Evolutionary conservation across 108 stramenopile species (phyloP), one percentile per base, ranked within the genome.

Genomic region (Nitzschia sp.): DNA sequence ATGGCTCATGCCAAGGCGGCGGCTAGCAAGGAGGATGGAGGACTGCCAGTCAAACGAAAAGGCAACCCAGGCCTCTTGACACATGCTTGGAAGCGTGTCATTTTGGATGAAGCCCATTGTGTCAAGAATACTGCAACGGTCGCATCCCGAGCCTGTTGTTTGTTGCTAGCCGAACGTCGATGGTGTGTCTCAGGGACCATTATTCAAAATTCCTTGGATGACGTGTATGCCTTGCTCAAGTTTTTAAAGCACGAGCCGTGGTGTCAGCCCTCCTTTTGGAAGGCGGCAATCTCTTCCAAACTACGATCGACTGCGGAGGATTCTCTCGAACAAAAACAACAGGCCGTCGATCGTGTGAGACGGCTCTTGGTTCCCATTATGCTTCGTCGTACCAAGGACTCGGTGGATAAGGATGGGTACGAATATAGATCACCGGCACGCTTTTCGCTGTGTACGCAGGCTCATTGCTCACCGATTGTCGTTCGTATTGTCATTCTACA

Each of bases 131-230:
- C 81, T 2, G 34, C 53, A 5, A 92, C 94, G 0, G 35, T 81
- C 9, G 81, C 78, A 0, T 90, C 94, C 49, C 88, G 72, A 56
- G 87, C 86, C 1, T 92, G 91, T 51, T 90, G 88, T 63, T 24
- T 55, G 21, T 61, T 95, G 38, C 66, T 64, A 26, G 84, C 89
- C n/a, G 76, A 81, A 46, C 79, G 75, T 25, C 75, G 94, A 17
- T 95, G 94, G 94, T 80, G 79, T 60, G 85, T 92, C 15, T 86
- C 88, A 0, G 94, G 94, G 21, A 95, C 89, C n/a, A 88, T 91
- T 11, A 85, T 94, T 57, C 90, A 91, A 71, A 94, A 94, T 66
- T 87, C 85, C 1, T 65, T 92, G 0, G 78, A 88, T 38, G 94
- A 95, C 79, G 84, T 91, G 0, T 92, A 85, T 60, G 82, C 84